phyloP scores from a whole-genome alignment of 225 moss, liverwort and hornwort species.

The Thuidium tamariscinum region DNA sequence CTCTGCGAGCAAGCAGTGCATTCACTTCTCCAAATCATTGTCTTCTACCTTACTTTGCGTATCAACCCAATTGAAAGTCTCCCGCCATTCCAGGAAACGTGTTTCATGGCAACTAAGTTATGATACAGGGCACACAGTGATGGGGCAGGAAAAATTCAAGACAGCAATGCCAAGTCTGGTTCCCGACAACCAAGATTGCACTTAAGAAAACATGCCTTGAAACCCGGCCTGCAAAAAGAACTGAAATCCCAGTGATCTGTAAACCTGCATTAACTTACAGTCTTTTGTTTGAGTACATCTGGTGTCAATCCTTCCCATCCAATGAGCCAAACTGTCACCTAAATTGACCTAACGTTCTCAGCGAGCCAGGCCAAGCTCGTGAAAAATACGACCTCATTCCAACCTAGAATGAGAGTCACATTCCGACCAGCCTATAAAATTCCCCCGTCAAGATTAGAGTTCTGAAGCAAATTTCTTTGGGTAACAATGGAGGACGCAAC shows the following conservation, averaged over 20 bases:
- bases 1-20: not conserved
- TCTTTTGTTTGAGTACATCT: not conserved
- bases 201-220: not conserved
- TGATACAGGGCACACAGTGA: not conserved
- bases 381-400: not conserved
- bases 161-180: not conserved
- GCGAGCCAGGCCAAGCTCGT: not conserved
- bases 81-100: not conserved
- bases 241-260: not conserved
- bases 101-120: not conserved
- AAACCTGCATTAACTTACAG: not conserved
- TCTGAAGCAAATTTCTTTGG: not conserved
- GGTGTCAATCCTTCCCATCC: not conserved
- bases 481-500: not conserved
- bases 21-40: not conserved
- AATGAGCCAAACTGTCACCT: not conserved
- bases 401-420: not conserved
- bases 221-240: not conserved
- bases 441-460: not conserved
- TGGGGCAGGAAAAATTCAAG: not conserved
- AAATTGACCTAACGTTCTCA: not conserved
- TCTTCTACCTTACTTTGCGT: not conserved
- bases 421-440: not conserved
- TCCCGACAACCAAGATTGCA: not conserved
- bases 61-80: not conserved